phyloP scores from a whole-genome alignment of 805 yeast genomes.

The Lipomyces sp. region DNA sequence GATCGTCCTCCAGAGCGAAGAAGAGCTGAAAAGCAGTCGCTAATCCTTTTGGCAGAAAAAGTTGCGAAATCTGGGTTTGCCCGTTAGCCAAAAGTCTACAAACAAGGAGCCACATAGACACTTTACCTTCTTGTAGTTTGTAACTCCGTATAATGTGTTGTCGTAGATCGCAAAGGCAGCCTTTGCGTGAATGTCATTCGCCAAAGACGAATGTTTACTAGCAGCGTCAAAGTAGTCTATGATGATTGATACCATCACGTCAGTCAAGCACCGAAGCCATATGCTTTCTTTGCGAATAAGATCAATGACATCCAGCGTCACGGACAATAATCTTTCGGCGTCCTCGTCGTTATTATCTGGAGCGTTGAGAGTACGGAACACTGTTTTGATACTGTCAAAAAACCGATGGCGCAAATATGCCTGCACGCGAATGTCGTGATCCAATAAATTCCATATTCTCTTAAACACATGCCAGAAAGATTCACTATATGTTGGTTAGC shows the following conservation, averaged over 20 bases:
- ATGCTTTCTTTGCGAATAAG: slow-evolving; percentile 1
- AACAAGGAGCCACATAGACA: background rate
- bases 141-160: slow-evolving; percentile 15
- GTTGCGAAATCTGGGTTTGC: slow-evolving; percentile 8
- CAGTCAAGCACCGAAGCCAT: slow-evolving; percentile 15
- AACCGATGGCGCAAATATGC: slow-evolving; percentile 19
- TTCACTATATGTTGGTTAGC: background rate
- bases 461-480: slow-evolving; percentile 19
- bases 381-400: slow-evolving; percentile 8
- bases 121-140: slow-evolving; percentile 20
- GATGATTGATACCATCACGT: slow-evolving; percentile 10
- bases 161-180: slow-evolving; percentile 10
- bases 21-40: slow-evolving; percentile 3
- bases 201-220: background rate
- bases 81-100: background rate
- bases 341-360: background rate
- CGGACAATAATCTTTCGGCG: background rate
- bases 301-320: slow-evolving; percentile 1
- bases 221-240: slow-evolving; percentile 5
- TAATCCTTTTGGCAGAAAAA: slow-evolving; percentile 3
- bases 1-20: slow-evolving; percentile 16
- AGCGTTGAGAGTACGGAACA: background rate
- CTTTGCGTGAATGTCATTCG: background rate
- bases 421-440: background rate
- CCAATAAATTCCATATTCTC: slow-evolving; percentile 4